phyloP scores from a whole-genome alignment of 2,329 filamentous ascomycete genomes.

The Aspergillus pseudoviridinutans region DNA sequence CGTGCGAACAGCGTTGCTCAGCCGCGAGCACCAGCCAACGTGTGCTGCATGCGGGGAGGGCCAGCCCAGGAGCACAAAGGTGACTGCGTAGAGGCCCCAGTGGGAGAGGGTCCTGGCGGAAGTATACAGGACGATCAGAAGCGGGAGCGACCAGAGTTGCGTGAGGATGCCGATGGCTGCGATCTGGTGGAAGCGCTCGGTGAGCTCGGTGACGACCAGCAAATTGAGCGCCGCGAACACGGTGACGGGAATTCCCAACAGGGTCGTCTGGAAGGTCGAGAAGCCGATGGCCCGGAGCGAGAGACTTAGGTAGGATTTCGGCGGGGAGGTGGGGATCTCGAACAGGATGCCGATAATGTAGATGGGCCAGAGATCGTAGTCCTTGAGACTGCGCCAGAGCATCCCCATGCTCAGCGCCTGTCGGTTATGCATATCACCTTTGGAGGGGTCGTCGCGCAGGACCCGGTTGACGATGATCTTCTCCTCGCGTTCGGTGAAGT shows the following conservation, averaged over 20 bases:
- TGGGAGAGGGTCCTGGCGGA: constrained; percentile 29
- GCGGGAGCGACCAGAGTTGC: constrained; percentile 51
- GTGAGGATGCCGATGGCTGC: constrained; percentile 44
- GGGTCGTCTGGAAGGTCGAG: constrained; percentile 22
- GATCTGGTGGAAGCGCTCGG: constrained; percentile 39
- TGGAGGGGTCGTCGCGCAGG: constrained; percentile 42
- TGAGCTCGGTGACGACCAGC: constrained; percentile 22
- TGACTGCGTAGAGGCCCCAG: constrained; percentile 43
- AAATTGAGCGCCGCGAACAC: constrained; percentile 40
- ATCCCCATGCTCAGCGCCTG: constrained; percentile 27
- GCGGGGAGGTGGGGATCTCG: constrained; percentile 42
- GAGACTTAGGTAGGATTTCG: constrained; percentile 43
- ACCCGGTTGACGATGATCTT: constrained; percentile 60
- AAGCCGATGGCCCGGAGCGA: too few species aligned
- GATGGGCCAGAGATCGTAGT: constrained; percentile 38
- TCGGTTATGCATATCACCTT: constrained; percentile 35
- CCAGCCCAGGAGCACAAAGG: too few species aligned
- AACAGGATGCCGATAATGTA: constrained; percentile 33
- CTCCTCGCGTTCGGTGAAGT: constrained; percentile 60
- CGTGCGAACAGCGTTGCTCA: constrained; percentile 49
- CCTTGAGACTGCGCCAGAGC: constrained; percentile 31
- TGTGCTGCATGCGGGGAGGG: constrained; percentile 44
- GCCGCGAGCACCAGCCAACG: constrained; percentile 47
- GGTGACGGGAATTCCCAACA: constrained; percentile 32
- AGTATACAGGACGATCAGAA: constrained; percentile 44